Evolutionary conservation across 2,329 filamentous ascomycete genomes (phyloP).

Genomic region (Graphilbum ipis-grandicollis): DNA sequence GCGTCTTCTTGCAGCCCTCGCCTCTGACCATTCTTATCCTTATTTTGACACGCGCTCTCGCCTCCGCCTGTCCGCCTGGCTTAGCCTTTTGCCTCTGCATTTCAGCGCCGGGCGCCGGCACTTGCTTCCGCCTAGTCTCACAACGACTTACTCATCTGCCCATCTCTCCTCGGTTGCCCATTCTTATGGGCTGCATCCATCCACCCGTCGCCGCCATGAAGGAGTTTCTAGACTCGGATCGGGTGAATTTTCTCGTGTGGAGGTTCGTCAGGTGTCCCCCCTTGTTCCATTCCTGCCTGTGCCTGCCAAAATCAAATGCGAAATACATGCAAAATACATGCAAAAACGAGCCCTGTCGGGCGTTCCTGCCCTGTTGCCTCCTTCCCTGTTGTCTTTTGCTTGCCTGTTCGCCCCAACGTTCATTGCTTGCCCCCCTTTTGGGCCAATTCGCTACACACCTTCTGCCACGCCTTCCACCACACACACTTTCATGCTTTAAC

Average conservation of each 20-base stretch:
- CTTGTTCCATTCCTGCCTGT: neutral
- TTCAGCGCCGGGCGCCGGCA: too few relatives aligned
- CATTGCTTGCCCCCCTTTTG: neutral
- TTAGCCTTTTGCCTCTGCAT: too few relatives aligned
- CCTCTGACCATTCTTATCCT: too few relatives aligned
- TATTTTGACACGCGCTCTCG: too few relatives aligned
- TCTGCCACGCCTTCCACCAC: neutral
- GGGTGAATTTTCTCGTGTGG: conserved; percentile 56
- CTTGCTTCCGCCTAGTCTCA: too few relatives aligned
- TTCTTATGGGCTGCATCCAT: neutral
- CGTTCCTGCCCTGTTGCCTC: too few relatives aligned
- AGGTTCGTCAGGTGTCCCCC: conserved; percentile 32
- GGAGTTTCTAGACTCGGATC: conserved; percentile 47
- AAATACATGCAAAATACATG: too few relatives aligned
- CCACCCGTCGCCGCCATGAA: conserved; percentile 27
- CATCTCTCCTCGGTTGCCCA: conserved; percentile 1
- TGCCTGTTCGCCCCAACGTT: neutral
- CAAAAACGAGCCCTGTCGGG: too few relatives aligned
- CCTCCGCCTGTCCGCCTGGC: too few relatives aligned
- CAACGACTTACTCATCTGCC: neutral
- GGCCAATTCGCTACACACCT: neutral
- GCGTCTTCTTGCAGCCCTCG: too few relatives aligned
- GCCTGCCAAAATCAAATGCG: too few relatives aligned
- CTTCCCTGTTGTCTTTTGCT: neutral
- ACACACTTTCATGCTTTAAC: neutral